Percentiles rank a stretch among this genome's conserved stretches.
Evolutionary conservation across 2,329 filamentous ascomycete species (phyloP).

Genomic region (Neopestalotiopsis rosae): DNA sequence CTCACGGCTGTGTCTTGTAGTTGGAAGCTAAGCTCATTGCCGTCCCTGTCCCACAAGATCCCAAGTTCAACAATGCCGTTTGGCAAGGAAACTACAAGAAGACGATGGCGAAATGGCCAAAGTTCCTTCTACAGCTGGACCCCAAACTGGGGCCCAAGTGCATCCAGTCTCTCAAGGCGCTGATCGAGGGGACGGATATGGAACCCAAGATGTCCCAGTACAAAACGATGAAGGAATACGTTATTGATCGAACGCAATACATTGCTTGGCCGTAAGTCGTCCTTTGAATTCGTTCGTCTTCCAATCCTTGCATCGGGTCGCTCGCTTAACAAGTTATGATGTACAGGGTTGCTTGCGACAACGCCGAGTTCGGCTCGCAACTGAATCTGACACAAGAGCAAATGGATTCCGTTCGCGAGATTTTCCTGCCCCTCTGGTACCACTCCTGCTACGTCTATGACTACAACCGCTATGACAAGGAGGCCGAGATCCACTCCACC

Average conservation of each 20-base stretch:
- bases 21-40: slow-evolving; percentile 3
- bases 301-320: not conserved
- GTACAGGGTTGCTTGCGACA: slow-evolving; percentile 4
- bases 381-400: slow-evolving; percentile 3
- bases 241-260: slow-evolving; percentile 3
- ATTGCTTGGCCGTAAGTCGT: slow-evolving; percentile 5
- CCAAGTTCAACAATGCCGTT: slow-evolving; percentile 8
- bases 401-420: slow-evolving; percentile 1
- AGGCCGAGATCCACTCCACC: slow-evolving; percentile 4
- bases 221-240: slow-evolving; percentile 4
- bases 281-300: not conserved
- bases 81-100: slow-evolving; percentile 6
- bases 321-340: not conserved
- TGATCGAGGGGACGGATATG: slow-evolving; percentile 4
- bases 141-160: slow-evolving; percentile 2
- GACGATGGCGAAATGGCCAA: slow-evolving; percentile 2
- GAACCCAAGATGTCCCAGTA: slow-evolving; percentile 6
- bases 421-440: slow-evolving; percentile 6
- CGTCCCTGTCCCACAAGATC: not conserved
- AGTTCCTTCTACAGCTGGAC: slow-evolving; percentile 1
- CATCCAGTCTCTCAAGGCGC: not conserved
- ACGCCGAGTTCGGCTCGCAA: slow-evolving; percentile 4
- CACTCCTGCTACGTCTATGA: slow-evolving; percentile 7
- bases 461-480: slow-evolving; percentile 7
- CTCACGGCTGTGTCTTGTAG: not conserved